phyloP scores from a whole-genome alignment of 2,329 filamentous ascomycete genomes.

The Talaromyces sp. region DNA sequence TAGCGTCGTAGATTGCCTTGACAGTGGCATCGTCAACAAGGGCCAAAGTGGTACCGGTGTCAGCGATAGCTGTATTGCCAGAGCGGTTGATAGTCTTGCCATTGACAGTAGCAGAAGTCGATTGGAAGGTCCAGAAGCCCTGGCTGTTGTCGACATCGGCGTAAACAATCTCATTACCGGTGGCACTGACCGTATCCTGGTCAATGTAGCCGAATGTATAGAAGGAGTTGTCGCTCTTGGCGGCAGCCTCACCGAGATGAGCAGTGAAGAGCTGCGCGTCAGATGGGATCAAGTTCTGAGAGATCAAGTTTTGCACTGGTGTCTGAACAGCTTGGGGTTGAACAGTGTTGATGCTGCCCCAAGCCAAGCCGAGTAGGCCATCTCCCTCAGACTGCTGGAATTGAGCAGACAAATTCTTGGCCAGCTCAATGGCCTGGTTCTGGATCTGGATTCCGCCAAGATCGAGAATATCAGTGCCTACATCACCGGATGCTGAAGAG shows the following conservation, averaged over 20 bases:
- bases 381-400: constrained; percentile 58
- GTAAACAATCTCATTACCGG: constrained; percentile 56
- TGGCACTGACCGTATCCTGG: constrained; percentile 54
- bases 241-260: constrained; percentile 54
- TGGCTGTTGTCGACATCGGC: constrained; percentile 59
- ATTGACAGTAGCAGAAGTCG: constrained; percentile 56
- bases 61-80: constrained; percentile 65
- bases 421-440: constrained; percentile 63
- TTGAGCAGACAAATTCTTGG: constrained; percentile 55
- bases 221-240: constrained; percentile 52
- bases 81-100: constrained; percentile 50
- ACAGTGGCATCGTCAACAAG: constrained; percentile 61
- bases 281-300: constrained; percentile 52
- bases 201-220: constrained; percentile 74
- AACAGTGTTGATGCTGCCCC: constrained; percentile 62
- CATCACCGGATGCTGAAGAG: constrained; percentile 62
- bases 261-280: constrained; percentile 60
- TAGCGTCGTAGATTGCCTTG: constrained; percentile 60
- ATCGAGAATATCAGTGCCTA: constrained; percentile 60
- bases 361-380: constrained; percentile 66
- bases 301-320: constrained; percentile 67
- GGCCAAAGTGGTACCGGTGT: constrained; percentile 68
- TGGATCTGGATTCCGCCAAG: constrained; percentile 61
- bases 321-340: constrained; percentile 54
- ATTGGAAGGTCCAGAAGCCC: constrained; percentile 67